Evolutionary conservation across 495 filamentous ascomycete species (phyloP).

Genomic region (Terfezia boudieri): DNA sequence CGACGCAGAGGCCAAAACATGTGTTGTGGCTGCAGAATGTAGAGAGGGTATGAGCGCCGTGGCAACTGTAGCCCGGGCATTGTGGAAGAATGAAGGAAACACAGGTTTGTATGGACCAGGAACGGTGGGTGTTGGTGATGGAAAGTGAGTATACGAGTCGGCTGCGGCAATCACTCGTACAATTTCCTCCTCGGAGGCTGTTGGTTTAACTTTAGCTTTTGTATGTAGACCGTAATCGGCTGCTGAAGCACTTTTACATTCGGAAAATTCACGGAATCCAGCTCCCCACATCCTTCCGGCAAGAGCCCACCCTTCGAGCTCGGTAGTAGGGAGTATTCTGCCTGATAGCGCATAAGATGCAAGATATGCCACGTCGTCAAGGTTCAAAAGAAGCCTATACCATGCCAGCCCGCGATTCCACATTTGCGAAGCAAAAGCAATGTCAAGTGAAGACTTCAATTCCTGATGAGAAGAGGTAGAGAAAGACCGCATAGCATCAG

Average conservation of each 20-base stretch:
- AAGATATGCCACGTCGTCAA: constrained; percentile 72
- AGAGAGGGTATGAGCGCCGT: constrained; percentile 45
- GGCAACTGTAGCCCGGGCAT: constrained; percentile 26
- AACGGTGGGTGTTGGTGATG: neutral
- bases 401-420: constrained; percentile 55
- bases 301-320: constrained; percentile 54
- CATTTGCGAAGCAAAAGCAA: constrained; percentile 40
- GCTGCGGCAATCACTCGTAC: neutral
- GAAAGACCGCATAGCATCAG: constrained; percentile 40
- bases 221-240: neutral
- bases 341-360: constrained; percentile 50
- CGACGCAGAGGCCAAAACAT: constrained; percentile 51
- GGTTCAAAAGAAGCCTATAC: constrained; percentile 92
- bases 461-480: constrained; percentile 62
- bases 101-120: neutral
- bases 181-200: neutral
- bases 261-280: constrained; percentile 21
- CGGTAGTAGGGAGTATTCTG: constrained; percentile 51
- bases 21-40: constrained; percentile 56
- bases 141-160: neutral
- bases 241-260: neutral
- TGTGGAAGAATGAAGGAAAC: neutral
- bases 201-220: neutral
- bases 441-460: constrained; percentile 51
- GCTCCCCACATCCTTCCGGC: constrained; percentile 61